Conservation (phyloP, 345 rosid genomes). For the Mangifera indica region DNA sequence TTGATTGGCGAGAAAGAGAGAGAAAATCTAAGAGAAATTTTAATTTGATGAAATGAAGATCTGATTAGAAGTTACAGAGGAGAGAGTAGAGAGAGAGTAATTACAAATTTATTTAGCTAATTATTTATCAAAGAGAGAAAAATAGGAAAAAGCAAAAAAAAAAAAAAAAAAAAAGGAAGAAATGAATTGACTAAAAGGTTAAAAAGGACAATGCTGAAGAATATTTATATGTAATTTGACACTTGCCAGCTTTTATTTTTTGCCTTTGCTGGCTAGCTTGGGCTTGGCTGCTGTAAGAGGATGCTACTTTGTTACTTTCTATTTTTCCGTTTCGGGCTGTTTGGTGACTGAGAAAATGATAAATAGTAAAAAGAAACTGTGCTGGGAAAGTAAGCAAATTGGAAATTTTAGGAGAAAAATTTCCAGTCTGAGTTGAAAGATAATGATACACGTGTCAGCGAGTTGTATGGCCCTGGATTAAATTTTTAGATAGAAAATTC, state of each 20-base stretch:
- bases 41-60: constrained; percentile 17
- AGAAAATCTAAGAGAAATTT: constrained; percentile 15
- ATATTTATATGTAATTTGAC: not conserved
- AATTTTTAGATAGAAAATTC: no score
- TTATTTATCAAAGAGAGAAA: not conserved
- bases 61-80: constrained; percentile 38
- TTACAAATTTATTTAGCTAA: not conserved
- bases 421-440: no score
- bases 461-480: no score
- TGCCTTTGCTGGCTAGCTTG: not conserved
- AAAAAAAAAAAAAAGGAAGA: not conserved
- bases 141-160: not conserved
- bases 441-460: no score
- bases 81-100: not conserved
- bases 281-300: constrained; percentile 5
- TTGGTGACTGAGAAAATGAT: constrained; percentile 8
- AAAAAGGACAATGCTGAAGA: not conserved
- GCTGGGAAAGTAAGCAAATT: no score
- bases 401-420: no score
- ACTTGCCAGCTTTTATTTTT: not conserved
- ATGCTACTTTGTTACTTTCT: not conserved
- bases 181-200: not conserved
- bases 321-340: not conserved
- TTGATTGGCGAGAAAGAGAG: constrained; percentile 28
- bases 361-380: no score